These are phyloP conservation scores for Grosmannia penicillata DNA, from an alignment of 2,329 filamentous ascomycete genomes.

Conservation along the genomic window DNA sequence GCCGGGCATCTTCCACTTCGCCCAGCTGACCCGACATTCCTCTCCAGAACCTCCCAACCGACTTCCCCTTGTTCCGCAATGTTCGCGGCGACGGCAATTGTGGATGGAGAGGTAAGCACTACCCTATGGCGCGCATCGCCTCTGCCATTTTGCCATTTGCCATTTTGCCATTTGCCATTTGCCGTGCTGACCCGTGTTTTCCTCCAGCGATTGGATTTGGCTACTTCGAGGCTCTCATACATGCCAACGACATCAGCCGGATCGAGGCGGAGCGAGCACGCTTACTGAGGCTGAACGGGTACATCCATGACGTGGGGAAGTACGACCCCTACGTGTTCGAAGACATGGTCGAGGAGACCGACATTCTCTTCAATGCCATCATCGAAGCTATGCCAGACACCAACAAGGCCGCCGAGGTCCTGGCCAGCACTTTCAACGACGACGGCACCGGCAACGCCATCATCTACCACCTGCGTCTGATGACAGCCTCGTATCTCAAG, in stretches of 20 bases:
- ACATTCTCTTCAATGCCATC: slow-evolving; percentile 51
- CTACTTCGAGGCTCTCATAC: slow-evolving; percentile 78
- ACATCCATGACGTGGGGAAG: slow-evolving; percentile 57
- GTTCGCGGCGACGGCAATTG: slow-evolving; percentile 91
- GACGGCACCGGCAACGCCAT: slow-evolving; percentile 52
- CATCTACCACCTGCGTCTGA: slow-evolving; percentile 71
- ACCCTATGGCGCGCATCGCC: too few species aligned
- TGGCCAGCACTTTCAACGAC: slow-evolving; percentile 63
- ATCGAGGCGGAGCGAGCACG: slow-evolving; percentile 59
- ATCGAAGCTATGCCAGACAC: slow-evolving; percentile 43
- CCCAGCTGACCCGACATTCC: background rate
- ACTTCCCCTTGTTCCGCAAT: slow-evolving; percentile 76
- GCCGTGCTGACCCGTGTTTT: background rate
- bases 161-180: too few species aligned
- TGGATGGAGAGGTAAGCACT: slow-evolving; percentile 94
- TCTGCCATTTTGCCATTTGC: background rate
- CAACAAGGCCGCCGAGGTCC: slow-evolving; percentile 34
- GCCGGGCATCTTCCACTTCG: background rate
- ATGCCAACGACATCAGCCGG: slow-evolving; percentile 46
- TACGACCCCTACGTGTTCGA: slow-evolving; percentile 58
- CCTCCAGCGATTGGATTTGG: slow-evolving; percentile 70
- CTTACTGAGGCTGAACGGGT: slow-evolving; percentile 54
- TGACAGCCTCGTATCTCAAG: slow-evolving; percentile 77
- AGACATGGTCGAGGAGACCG: slow-evolving; percentile 68
- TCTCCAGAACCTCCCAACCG: slow-evolving; percentile 57